A percentile compares a stretch with the other conserved stretches of the same genome.
Evolutionary conservation across 768 basidiomycete species (phyloP).

Genomic region (Antrodiella citrinella): DNA sequence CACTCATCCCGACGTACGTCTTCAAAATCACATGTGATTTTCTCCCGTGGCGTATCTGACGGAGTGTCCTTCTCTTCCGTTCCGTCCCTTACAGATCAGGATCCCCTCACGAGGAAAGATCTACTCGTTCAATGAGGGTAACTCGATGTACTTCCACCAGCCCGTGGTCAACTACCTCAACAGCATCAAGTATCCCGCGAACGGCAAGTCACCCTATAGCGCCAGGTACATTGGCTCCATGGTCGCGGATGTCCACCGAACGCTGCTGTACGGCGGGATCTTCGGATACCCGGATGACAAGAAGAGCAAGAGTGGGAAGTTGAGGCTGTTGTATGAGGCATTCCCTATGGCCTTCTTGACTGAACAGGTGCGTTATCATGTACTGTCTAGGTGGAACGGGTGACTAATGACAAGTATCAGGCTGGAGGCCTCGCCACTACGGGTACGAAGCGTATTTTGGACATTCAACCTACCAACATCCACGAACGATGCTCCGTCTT

Average conservation of each 20-base stretch:
- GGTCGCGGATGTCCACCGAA: constrained; percentile 98
- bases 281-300: constrained; percentile 98
- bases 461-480: constrained; percentile 78
- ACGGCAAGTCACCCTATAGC: constrained; percentile 79
- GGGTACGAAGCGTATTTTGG: constrained; percentile 87
- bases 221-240: constrained; percentile 96
- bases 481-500: constrained; percentile 93
- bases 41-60: background rate
- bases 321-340: constrained; percentile 92
- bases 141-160: constrained; percentile 86
- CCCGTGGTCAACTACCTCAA: constrained; percentile 79
- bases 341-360: constrained; percentile 97
- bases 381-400: background rate
- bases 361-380: constrained; percentile 59
- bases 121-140: constrained; percentile 99
- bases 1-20: constrained; percentile 84
- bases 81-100: constrained; percentile 61
- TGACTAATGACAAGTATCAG: constrained; percentile 31
- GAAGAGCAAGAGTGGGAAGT: constrained; percentile 94
- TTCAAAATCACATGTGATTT: too few species aligned
- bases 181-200: constrained; percentile 82
- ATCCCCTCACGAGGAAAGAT: constrained; percentile 95
- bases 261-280: constrained; percentile 94
- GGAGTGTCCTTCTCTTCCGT: too few species aligned
- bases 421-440: constrained; percentile 97